Evolutionary conservation across 192 early-diverging fungal species (phyloP), one percentile per base, ranked within the genome.

Genomic region (Gaertneriomyces semiglobifer): DNA sequence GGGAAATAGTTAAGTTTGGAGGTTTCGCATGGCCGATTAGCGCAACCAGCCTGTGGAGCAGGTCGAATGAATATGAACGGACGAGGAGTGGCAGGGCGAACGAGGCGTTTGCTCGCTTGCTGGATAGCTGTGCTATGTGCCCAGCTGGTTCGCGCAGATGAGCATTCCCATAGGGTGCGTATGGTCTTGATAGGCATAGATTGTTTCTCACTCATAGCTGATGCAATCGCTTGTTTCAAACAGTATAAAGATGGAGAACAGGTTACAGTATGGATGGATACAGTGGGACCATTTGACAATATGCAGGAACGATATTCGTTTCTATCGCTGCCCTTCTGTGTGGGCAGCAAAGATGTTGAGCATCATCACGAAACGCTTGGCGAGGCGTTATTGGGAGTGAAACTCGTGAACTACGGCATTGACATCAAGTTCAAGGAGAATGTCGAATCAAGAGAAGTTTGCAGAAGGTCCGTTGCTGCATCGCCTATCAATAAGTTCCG

Each of bases 281-380:
- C 87, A 16, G 82, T 89, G 39, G 85, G 86, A 4, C 76, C 75
- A 16, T 66, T 67, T 44, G 71, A 73, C 19, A 92, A 92, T 68
- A 69, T 81, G 56, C 88, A 90, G 68, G 90, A 92, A 70, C 88
- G 84, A 47, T 92, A 92, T 60, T 84, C 86, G 38, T 89, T 84
- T 58, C 84, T 81, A 44, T 83, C 88, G 51, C 72, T 92, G 44
- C 90, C 90, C 44, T 92, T 82, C 61, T 92, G 90, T 56, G 75
- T 74, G 18, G 89, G 89, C 4, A 62, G 74, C 11, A 74, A 77
- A 12, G 66, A 76, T 25, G 67, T 89, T 10, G 71, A 87, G 25
- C 90, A 92, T 63, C 83, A 88, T 65, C 90, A 92, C 66, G 90
- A 92, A 69, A 85, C 88, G 9, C 71, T 92, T 19, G 90, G 88